Conservation (phyloP, 352 stramenopile genomes). For the Chrysophaeum taylorii region DNA sequence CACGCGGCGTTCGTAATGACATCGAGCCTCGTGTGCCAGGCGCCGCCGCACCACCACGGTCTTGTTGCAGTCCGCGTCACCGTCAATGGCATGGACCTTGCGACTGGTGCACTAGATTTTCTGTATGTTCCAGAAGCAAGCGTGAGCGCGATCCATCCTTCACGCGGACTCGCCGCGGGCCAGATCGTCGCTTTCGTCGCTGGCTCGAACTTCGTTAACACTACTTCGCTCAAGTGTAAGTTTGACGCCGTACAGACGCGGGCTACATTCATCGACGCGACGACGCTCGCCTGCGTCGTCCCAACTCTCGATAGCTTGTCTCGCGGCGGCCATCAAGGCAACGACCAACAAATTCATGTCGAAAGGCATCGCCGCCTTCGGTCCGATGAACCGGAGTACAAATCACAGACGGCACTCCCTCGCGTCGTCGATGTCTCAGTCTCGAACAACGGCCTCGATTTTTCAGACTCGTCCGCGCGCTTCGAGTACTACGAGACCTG, state of each 20-base stretch:
- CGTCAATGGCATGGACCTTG: conserved; percentile 66
- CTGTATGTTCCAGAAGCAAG: conserved; percentile 68
- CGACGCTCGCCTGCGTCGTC: conserved; percentile 59
- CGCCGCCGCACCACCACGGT: conserved; percentile 54
- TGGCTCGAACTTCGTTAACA: conserved; percentile 83
- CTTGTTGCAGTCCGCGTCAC: conserved; percentile 54
- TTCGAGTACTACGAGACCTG: conserved; percentile 61
- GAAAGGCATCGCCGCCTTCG: background rate
- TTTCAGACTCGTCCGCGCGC: conserved; percentile 45
- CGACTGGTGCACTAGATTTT: conserved; percentile 53
- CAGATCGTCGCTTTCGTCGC: conserved; percentile 73
- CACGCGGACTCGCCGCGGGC: conserved; percentile 54
- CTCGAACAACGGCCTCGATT: conserved; percentile 68
- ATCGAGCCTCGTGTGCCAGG: conserved; percentile 59
- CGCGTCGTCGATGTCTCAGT: conserved; percentile 47
- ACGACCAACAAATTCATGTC: background rate
- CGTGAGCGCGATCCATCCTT: conserved; percentile 59
- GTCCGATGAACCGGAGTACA: background rate
- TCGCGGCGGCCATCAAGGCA: background rate
- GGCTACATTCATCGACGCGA: conserved; percentile 63
- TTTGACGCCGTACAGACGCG: conserved; percentile 59
- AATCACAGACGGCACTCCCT: conserved; percentile 25
- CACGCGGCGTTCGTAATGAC: conserved; percentile 69
- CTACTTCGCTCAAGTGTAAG: conserved; percentile 63
- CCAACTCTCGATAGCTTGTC: conserved; percentile 34